phyloP scores from a whole-genome alignment of 2,329 filamentous ascomycete genomes.

The Didymella sp. region DNA sequence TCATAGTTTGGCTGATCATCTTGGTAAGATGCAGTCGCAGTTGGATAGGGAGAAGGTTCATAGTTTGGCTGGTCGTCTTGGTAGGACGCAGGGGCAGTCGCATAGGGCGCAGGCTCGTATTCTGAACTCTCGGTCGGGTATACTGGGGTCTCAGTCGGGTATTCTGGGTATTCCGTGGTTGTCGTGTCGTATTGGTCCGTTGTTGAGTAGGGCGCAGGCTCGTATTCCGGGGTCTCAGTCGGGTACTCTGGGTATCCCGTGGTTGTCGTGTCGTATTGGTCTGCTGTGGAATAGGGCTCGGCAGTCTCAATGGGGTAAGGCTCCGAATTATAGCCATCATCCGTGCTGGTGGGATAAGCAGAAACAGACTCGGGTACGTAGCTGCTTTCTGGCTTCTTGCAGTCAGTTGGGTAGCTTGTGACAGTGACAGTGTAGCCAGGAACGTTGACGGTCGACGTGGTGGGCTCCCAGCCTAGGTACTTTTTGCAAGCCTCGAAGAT shows the following conservation, averaged over 20 bases:
- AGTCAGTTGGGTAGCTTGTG: conserved; percentile 16
- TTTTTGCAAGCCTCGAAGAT: conserved; percentile 22
- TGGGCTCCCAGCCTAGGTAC: conserved; percentile 12
- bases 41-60: no score
- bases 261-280: neutral
- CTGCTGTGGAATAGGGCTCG: neutral
- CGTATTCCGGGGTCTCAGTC: neutral
- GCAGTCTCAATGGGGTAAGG: conserved; percentile 2
- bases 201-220: neutral
- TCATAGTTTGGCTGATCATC: neutral
- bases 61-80: no score
- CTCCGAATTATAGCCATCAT: neutral
- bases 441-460: conserved; percentile 1
- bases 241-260: neutral
- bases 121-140: no score
- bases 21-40: no score
- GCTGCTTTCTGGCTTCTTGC: conserved; percentile 5
- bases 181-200: neutral
- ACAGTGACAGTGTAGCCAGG: conserved; percentile 11
- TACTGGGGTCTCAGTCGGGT: neutral
- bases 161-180: neutral
- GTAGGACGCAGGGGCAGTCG: no score
- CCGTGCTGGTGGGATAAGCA: conserved; percentile 1
- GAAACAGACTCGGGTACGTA: conserved; percentile 7
- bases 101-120: neutral